A percentile compares a stretch with the other conserved stretches of the same genome.
These are phyloP conservation scores for Breviolum minutum DNA, from an alignment of 73 alveolate genomes.

Conservation along the genomic window DNA sequence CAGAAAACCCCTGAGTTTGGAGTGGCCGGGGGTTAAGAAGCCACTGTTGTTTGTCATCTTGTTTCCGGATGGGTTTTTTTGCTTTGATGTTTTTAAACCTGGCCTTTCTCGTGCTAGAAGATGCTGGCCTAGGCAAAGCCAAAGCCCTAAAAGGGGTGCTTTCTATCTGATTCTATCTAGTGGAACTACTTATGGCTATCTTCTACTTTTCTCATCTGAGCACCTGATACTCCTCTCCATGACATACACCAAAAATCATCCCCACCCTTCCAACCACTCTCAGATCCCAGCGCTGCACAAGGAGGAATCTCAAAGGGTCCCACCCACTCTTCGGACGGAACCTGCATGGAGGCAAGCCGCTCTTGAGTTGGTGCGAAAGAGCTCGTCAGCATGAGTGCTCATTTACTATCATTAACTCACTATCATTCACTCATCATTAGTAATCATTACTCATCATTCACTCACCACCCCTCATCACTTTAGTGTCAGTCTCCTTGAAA, in stretches of 20 bases:
- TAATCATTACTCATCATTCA: background rate
- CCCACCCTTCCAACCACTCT: too few relatives aligned
- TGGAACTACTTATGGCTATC: background rate
- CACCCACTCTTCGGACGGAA: background rate
- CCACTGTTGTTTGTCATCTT: background rate
- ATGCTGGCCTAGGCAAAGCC: background rate
- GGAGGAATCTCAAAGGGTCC: background rate
- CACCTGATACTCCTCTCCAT: background rate
- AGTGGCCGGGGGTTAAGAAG: too few relatives aligned
- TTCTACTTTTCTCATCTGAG: too few relatives aligned
- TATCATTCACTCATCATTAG: too few relatives aligned
- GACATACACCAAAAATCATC: too few relatives aligned
- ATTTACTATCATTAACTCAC: background rate
- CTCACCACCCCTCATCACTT: too few relatives aligned
- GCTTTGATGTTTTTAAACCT: background rate
- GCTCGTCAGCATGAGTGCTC: background rate
- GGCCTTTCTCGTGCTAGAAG: too few relatives aligned
- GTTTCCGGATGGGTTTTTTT: background rate
- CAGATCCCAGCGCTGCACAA: conserved; percentile 58
- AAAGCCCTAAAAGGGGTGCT: background rate
- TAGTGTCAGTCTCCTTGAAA: too few relatives aligned
- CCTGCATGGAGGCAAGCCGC: background rate
- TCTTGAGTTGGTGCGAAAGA: background rate
- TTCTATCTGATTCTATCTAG: background rate
- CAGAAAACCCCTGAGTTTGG: background rate